Base-by-base conservation (phyloP, 208 protist species). In the Porcisia deanei region DNA sequence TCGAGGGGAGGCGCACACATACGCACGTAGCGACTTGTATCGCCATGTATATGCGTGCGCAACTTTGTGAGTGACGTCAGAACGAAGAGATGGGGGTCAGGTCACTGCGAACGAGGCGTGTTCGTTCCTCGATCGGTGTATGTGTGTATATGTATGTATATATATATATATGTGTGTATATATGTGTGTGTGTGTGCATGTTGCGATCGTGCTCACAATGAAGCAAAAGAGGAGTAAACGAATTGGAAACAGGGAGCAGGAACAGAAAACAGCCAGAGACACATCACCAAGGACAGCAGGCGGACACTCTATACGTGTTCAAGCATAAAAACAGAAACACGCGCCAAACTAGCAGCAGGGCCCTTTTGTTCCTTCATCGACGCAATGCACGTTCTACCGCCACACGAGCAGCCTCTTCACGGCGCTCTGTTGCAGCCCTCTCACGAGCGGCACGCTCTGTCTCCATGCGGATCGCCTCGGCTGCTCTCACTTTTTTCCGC, bases 401-500 rank as follows among this genome's bases (percentile, higher is more conserved):
- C 5, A 88, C 52, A 18, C 75, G 68, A 30, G 80, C 88, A n/a
- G 70, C 83, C 76, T 84, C 79, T 60, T 86, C 83, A 16, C 87
- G 75, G 6, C 81, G 76, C 53, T 89, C 77, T 39, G 77, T 80
- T 22, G 85, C 87, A 30, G 77, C 79, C 64, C 30, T 69, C 77
- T 74, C 77, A 6, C 73, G 75, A 65, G 76, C 71, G 16, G 85
- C 71, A 61, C 73, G 70, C 60, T 85, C 82, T 2, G 45, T 54
- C 68, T 80, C 80, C 69, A 82, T 82, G 43, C 78, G 78, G n/a
- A 73, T 73, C 60, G 78, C 71, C 63, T 82, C 86, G 49, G 71
- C 73, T 43, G 70, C 77, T 64, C 81, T 88, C 9, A 47, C 72
- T 60, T 73, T 76, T 69, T 92, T 91, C 47, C 87, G 84, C 71